Conservation (phyloP, 1,139 yeast species). For the Geotrichum cucujoidarum region DNA sequence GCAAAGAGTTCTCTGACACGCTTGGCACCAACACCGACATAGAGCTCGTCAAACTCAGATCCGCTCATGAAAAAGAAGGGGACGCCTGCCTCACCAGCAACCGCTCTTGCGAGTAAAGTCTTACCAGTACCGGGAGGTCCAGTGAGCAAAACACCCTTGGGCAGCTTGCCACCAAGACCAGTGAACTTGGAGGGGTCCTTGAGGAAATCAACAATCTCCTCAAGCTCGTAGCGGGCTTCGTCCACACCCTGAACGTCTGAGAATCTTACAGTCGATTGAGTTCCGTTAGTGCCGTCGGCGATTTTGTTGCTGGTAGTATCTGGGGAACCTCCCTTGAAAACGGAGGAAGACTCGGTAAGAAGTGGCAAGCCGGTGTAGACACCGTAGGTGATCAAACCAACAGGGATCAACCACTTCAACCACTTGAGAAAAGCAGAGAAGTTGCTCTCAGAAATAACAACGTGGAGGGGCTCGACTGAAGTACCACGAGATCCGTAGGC, state of each 20-base stretch:
- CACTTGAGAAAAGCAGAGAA: constrained; percentile 75
- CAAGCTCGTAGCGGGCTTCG: constrained; percentile 95
- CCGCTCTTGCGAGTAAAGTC: constrained; percentile 92
- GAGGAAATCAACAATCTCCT: constrained; percentile 92
- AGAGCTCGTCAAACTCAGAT: constrained; percentile 94
- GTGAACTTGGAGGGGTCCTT: constrained; percentile 95
- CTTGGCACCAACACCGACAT: constrained; percentile 98
- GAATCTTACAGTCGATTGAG: constrained; percentile 82
- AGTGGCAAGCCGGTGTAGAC: constrained; percentile 57
- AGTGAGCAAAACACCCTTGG: constrained; percentile 92
- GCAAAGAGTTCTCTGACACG: constrained; percentile 89
- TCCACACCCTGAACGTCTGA: constrained; percentile 96
- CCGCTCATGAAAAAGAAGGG: constrained; percentile 99
- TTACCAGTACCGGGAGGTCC: constrained; percentile 99
- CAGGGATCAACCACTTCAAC: constrained; percentile 84
- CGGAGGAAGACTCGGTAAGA: constrained; percentile 77
- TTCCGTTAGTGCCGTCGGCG: constrained; percentile 48
- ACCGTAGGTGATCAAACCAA: constrained; percentile 64
- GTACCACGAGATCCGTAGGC: constrained; percentile 30
- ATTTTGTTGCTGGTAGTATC: constrained; percentile 43
- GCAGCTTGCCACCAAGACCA: constrained; percentile 93
- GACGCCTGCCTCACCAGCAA: constrained; percentile 99
- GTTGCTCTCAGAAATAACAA: constrained; percentile 78
- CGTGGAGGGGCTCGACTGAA: constrained; percentile 76
- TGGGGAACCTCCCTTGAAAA: constrained; percentile 70